Base-by-base conservation (phyloP, 352 stramenopile genomes). In the Globisporangium nagaii region DNA sequence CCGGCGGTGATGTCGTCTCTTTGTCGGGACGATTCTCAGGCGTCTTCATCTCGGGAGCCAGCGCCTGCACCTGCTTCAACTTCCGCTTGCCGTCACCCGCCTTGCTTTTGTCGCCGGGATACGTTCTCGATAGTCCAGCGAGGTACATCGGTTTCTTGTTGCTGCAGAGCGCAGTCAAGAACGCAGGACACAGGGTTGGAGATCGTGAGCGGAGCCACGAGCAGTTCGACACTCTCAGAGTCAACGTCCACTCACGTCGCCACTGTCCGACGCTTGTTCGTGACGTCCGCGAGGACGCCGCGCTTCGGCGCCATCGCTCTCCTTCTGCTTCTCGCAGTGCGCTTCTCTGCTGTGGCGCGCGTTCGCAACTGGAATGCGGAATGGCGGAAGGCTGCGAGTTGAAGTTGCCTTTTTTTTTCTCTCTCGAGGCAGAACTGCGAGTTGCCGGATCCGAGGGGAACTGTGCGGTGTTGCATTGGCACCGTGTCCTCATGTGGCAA, bases 401-500 rank as follows among this genome's bases (percentile, higher is more conserved):
- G 37, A 59, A 59, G 53, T 59, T 59, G 53, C 52, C 52, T 59
- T 45, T 59, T 22, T 27, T 8, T 12, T 43, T 52, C 12, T 10
- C 7, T 19, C 4, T 9, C 5, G n/a, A n/a, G n/a, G n/a, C n/a
- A n/a, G n/a, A 40, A 30, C 0, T 10, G 10, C 2, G n/a, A 11
- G 45, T 52, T 52, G 45, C 8, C 32, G 13, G 11, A 57, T 41
- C 4, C 41, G 50, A 31, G 50, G 39, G 50, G 37, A 24, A 57
- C 34, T n/a, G 1, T 31, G 2, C 20, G 4, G 8, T 27, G 27
- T 39, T 46, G 9, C 30, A n/a, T 30, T n/a, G 9, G 9, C 30
- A n/a, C n/a, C 17, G 9, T 5, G 39, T 12, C 2, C 13, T 10
- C 10, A 22, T 13, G 1, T 32, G 25, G 22, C 22, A 49, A 19